Conservation (phyloP, 1,139 yeast species). For the Pichia sp. region DNA sequence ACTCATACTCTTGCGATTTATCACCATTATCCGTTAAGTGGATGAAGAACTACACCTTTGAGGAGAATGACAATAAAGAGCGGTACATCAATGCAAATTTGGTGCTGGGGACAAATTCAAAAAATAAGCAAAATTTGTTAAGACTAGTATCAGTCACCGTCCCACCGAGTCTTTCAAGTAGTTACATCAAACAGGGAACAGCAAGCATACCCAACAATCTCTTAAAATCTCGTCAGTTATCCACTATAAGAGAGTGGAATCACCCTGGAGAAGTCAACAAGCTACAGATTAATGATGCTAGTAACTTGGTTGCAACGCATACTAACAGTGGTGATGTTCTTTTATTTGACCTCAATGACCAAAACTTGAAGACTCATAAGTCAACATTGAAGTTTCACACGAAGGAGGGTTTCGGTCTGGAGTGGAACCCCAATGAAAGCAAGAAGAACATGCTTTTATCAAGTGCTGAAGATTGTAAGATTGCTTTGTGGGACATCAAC, state of each 20-base stretch:
- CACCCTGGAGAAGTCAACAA: constrained; percentile 51
- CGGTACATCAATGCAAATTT: constrained; percentile 36
- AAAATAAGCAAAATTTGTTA: constrained; percentile 37
- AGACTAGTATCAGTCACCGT: constrained; percentile 32
- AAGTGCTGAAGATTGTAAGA: constrained; percentile 59
- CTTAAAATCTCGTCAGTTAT: constrained; percentile 27
- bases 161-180: constrained; percentile 9
- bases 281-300: constrained; percentile 33
- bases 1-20: constrained; percentile 59
- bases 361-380: constrained; percentile 16
- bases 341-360: constrained; percentile 30
- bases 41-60: constrained; percentile 34
- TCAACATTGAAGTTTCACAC: constrained; percentile 51
- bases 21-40: constrained; percentile 50
- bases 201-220: constrained; percentile 7
- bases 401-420: constrained; percentile 62
- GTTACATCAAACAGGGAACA: neutral
- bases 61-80: constrained; percentile 26
- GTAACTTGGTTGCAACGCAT: constrained; percentile 40
- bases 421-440: constrained; percentile 44
- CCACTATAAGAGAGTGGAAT: constrained; percentile 38
- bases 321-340: constrained; percentile 45
- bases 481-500: constrained; percentile 64
- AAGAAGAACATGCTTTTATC: constrained; percentile 39
- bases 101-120: constrained; percentile 43